Conservation (phyloP, 2,329 filamentous ascomycete genomes). For the Aureobasidium leucospermi region DNA sequence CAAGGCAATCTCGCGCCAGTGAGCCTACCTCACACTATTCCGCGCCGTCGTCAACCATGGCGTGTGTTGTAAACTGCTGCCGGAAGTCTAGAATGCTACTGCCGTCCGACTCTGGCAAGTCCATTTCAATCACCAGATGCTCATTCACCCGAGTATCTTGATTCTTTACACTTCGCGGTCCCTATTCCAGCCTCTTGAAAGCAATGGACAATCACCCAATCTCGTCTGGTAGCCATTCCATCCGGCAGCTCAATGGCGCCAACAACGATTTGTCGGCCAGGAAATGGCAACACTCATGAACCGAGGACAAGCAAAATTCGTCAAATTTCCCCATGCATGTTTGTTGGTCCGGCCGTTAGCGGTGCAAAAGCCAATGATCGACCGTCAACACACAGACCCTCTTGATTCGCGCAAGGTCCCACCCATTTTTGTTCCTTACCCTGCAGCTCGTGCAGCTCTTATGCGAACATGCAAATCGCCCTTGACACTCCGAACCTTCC, state of each 20-base stretch:
- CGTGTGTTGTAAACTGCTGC: conserved; percentile 10
- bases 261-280: not conserved
- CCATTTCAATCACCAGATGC: not conserved
- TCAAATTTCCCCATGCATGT: conserved; percentile 10
- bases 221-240: not conserved
- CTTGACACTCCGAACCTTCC: not conserved
- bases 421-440: not conserved
- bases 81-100: not conserved
- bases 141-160: not conserved
- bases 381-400: conserved; percentile 6
- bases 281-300: not conserved
- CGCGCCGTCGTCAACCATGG: not conserved
- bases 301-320: not conserved
- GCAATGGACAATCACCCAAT: not conserved
- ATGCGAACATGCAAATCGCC: conserved; percentile 1
- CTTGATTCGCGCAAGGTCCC: not conserved
- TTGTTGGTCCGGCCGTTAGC: conserved; percentile 2
- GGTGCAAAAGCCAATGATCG: not conserved
- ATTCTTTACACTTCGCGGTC: not conserved
- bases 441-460: not conserved
- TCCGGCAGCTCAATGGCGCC: not conserved
- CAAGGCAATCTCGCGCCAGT: conserved; percentile 10
- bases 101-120: not conserved
- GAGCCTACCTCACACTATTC: not conserved
- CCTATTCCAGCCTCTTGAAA: not conserved